These are phyloP conservation scores for Endocarpon pusillum DNA, from an alignment of 495 filamentous ascomycete genomes.

Conservation along the genomic window DNA sequence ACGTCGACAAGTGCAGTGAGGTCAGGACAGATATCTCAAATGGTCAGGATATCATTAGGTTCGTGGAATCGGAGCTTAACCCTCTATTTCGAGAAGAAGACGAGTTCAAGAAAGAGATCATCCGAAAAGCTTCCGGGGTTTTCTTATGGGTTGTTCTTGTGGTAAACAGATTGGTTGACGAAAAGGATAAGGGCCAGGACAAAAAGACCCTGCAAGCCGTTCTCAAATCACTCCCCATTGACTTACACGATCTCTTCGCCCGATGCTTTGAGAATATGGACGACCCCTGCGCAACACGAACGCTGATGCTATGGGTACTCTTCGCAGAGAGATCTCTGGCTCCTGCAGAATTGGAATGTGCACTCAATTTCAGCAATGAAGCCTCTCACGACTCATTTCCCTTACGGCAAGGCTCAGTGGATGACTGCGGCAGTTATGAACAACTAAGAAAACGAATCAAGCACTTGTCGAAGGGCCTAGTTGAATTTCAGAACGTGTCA, in stretches of 20 bases:
- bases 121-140: constrained; percentile 23
- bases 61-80: constrained; percentile 12
- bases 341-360: constrained; percentile 19
- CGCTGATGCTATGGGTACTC: constrained; percentile 21
- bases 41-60: constrained; percentile 15
- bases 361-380: constrained; percentile 8
- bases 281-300: constrained; percentile 1
- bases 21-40: constrained; percentile 12
- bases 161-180: constrained; percentile 26
- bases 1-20: constrained; percentile 15
- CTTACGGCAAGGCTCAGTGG: too few relatives aligned
- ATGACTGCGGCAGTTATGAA: too few relatives aligned
- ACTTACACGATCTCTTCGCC: constrained; percentile 20
- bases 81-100: constrained; percentile 7
- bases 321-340: constrained; percentile 16
- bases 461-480: neutral
- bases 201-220: constrained; percentile 10
- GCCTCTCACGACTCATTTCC: too few relatives aligned
- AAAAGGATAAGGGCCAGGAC: constrained; percentile 14
- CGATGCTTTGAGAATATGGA: constrained; percentile 15
- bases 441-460: neutral
- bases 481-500: neutral
- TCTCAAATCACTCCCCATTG: constrained; percentile 19
- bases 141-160: constrained; percentile 34
- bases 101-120: constrained; percentile 13